These are phyloP conservation scores for Hypoxylon sp. DNA, from an alignment of 2,329 filamentous ascomycete species.

Conservation along the genomic window DNA sequence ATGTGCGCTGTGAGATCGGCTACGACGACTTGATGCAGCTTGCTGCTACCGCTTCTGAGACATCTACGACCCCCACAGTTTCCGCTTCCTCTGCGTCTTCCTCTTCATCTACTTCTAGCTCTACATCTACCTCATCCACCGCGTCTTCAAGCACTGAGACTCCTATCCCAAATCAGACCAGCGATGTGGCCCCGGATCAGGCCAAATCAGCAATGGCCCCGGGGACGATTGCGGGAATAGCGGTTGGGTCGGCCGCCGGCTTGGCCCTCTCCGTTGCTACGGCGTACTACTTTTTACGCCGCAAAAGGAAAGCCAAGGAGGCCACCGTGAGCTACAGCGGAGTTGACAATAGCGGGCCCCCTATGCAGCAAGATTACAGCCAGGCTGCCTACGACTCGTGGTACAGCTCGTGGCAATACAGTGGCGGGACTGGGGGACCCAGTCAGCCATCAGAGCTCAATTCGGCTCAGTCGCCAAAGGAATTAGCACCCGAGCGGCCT, in stretches of 20 bases:
- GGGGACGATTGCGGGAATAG: conserved; percentile 6
- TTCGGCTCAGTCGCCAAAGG: conserved; percentile 1
- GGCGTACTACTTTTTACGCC: conserved; percentile 1
- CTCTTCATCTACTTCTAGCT: background rate
- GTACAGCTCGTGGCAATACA: background rate
- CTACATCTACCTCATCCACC: background rate
- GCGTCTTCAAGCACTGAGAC: background rate
- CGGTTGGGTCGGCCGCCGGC: background rate
- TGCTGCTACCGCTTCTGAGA: conserved; percentile 10
- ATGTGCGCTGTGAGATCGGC: conserved; percentile 13
- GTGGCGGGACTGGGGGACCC: background rate
- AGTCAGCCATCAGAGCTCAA: background rate
- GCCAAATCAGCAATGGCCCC: background rate
- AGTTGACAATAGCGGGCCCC: background rate
- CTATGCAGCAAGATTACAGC: background rate
- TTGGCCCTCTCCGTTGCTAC: background rate
- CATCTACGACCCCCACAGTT: background rate
- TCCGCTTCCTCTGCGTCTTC: background rate
- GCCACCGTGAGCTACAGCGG: background rate
- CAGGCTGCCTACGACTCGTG: background rate
- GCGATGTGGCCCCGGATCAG: background rate
- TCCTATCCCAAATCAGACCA: background rate
- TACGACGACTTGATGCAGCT: conserved; percentile 22
- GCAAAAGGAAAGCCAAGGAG: conserved; percentile 2
- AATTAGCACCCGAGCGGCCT: background rate